Percentiles rank a stretch among this genome's conserved stretches.
Conservation (phyloP, 163 green algal species). For the Volvox carteri region DNA sequence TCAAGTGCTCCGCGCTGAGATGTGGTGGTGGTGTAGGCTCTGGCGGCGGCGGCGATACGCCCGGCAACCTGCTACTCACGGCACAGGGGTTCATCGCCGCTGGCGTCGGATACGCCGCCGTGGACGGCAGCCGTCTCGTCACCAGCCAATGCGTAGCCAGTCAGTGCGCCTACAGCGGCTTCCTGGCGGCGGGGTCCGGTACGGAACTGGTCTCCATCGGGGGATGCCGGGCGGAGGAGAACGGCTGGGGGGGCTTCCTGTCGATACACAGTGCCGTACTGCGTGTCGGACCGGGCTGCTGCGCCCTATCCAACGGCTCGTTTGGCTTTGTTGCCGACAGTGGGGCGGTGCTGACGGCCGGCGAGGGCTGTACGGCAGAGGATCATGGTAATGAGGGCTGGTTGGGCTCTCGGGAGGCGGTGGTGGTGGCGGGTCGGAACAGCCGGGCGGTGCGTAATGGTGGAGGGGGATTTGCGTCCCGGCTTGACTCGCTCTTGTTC, state of each 20-base stretch:
- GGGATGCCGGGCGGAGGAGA: background rate
- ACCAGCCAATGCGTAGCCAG: background rate
- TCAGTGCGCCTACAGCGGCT: background rate
- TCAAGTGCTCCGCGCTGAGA: background rate
- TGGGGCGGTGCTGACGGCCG: background rate
- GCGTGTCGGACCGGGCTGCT: background rate
- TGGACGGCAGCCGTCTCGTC: background rate
- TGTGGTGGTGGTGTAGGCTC: background rate
- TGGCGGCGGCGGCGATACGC: background rate
- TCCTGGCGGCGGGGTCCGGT: background rate
- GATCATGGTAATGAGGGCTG: background rate
- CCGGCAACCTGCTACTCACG: background rate
- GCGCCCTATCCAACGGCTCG: background rate
- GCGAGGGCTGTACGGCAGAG: background rate
- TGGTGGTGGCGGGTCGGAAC: background rate
- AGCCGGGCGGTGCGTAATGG: background rate
- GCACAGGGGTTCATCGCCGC: background rate
- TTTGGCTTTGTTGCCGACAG: background rate
- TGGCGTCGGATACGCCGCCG: background rate
- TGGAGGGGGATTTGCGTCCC: background rate
- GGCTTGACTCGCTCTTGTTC: background rate
- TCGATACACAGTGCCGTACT: background rate
- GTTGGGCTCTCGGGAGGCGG: background rate
- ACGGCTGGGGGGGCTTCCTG: constrained; percentile 4
- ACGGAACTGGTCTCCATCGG: background rate